Base-by-base conservation (phyloP, 192 early-diverging fungal species). In the Gaertneriomyces sp. region DNA sequence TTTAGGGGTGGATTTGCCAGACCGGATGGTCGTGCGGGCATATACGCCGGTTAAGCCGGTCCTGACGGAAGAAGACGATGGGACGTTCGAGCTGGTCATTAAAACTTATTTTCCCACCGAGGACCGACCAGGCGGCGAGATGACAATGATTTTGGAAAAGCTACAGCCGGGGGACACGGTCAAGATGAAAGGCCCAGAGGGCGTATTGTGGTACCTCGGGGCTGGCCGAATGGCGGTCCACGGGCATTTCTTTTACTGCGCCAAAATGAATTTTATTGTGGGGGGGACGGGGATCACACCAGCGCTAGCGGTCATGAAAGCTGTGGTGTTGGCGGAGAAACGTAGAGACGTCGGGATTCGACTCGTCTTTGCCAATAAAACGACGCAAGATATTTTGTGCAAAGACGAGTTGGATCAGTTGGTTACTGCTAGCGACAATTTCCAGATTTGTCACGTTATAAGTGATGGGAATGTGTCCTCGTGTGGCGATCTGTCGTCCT, bases 1-100 rank as follows among this genome's bases (percentile, higher is more conserved):
- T 17, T n/a, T 64, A 4, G 61, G 17, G 16, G 42, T 42, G 10
- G 17, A 16, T 5, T 20, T 20, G 12, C 17, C 10, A 19, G 60
- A 63, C 42, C n/a, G 41, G 17, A 66, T 66, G 64, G 62, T 66
- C 17, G 61, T 64, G 40, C 57, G 64, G 33, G 42, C 64, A 10
- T 66, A 66, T 40, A 66, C 64, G 17, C 64, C 64, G 10, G 53
- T 44, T 47, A 63, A 44, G 14, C 61, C 61, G 16, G 39, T 54
- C 19, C 16, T 20, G 17, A 6, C 19, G 5, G 50, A 63, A 6
- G 61, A 63, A 7, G 61, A 63, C 44, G 45, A 54, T 19, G 61
- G 61, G 7, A 57, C 45, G 11, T 57, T 63, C 39, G 61, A 63
- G 4, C 49, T 63, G 4, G 49, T 63, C 40, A 44, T 63, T 12